Evolutionary conservation across 208 protist genomes (phyloP).

Genomic region (Herpetomonas samuelpessoai): DNA sequence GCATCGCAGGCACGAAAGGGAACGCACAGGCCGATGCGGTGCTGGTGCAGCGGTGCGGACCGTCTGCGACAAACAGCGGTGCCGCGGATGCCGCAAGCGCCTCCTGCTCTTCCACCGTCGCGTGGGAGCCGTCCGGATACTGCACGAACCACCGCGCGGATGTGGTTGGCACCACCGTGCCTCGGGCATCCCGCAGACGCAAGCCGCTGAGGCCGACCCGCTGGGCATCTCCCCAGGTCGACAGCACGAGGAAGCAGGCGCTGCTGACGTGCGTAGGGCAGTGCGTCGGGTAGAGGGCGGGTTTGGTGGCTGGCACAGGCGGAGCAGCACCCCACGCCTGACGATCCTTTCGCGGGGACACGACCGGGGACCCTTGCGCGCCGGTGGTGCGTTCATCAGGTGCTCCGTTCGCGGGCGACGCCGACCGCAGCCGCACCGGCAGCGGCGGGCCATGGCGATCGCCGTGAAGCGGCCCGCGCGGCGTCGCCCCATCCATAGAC

Average conservation of each 20-base stretch:
- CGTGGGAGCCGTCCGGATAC: slow-evolving; percentile 31
- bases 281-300: slow-evolving; percentile 9
- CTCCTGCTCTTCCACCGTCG: not conserved
- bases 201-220: slow-evolving; percentile 53
- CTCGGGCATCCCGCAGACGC: slow-evolving; percentile 50
- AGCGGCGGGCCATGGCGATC: too few relatives aligned
- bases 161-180: slow-evolving; percentile 24
- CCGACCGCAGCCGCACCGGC: too few relatives aligned
- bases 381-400: too few relatives aligned
- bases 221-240: slow-evolving; percentile 65
- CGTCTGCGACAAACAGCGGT: not conserved
- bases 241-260: slow-evolving; percentile 50
- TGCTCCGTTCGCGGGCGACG: too few relatives aligned
- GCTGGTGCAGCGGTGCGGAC: slow-evolving; percentile 22
- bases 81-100: not conserved
- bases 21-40: slow-evolving; percentile 36
- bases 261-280: slow-evolving; percentile 40
- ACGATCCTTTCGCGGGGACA: too few relatives aligned
- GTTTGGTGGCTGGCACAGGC: too few relatives aligned
- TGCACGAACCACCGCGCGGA: slow-evolving; percentile 31
- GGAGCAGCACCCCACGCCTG: too few relatives aligned
- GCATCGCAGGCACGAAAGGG: slow-evolving; percentile 47
- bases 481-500: too few relatives aligned
- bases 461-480: too few relatives aligned
- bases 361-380: too few relatives aligned